Conservation (phyloP, 2,329 filamentous ascomycete species). For the Pseudogymnoascus sp. region DNA sequence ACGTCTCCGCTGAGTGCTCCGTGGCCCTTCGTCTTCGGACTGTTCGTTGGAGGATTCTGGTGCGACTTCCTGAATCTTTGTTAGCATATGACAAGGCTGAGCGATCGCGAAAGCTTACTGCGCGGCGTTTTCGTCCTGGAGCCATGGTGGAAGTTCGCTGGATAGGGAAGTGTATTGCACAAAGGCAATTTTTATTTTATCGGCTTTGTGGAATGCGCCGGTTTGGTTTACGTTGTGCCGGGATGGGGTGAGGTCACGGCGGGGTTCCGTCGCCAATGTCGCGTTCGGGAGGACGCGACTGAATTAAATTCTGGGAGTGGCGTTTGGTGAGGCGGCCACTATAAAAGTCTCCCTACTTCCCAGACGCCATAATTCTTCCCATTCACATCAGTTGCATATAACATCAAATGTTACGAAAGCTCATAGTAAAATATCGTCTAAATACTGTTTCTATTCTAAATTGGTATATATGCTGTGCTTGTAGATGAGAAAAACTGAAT, state of each 20-base stretch:
- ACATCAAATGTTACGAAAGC: not conserved
- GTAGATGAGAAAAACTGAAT: not conserved
- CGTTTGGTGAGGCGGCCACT: not conserved
- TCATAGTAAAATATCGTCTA: not conserved
- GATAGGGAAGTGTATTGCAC: not conserved
- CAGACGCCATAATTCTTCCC: not conserved
- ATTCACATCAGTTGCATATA: not conserved
- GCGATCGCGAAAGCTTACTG: constrained; percentile 15
- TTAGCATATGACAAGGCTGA: not conserved
- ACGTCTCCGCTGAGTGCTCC: constrained; percentile 21
- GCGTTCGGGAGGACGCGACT: not conserved
- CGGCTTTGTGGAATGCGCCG: not conserved
- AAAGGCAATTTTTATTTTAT: not conserved
- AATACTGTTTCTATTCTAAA: not conserved
- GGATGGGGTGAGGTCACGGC: not conserved
- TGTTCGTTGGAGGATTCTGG: constrained; percentile 21
- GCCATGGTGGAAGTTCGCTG: constrained; percentile 18
- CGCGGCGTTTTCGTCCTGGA: constrained; percentile 19
- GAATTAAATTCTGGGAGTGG: not conserved
- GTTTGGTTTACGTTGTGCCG: not conserved
- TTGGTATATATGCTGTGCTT: constrained; percentile 6
- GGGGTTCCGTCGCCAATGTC: constrained; percentile 3
- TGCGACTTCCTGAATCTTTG: constrained; percentile 17
- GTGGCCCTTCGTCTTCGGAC: constrained; percentile 21
- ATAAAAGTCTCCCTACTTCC: not conserved